These are phyloP conservation scores for Alternaria incomplexa DNA, from an alignment of 2,329 filamentous ascomycete species.

Conservation along the genomic window DNA sequence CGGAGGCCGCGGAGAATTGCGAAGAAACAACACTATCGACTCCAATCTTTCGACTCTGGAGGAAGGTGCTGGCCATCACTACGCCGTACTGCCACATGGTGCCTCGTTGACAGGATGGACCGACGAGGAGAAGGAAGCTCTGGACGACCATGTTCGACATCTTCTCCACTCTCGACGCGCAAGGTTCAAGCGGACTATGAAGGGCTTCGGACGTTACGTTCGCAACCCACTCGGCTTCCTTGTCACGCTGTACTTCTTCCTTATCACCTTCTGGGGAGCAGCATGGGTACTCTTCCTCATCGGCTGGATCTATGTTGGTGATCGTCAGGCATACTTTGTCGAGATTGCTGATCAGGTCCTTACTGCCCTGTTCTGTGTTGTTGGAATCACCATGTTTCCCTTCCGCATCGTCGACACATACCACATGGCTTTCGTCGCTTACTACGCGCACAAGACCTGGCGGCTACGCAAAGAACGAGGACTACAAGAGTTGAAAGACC, in stretches of 20 bases:
- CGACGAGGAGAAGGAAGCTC: conserved; percentile 71
- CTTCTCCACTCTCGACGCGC: conserved; percentile 82
- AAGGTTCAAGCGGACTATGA: conserved; percentile 78
- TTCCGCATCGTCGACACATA: conserved; percentile 84
- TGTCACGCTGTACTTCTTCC: conserved; percentile 81
- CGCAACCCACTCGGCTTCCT: conserved; percentile 75
- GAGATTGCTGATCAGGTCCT: conserved; percentile 64
- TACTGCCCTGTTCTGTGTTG: conserved; percentile 67
- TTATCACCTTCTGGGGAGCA: conserved; percentile 85
- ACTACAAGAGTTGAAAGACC: conserved; percentile 68
- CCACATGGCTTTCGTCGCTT: conserved; percentile 81
- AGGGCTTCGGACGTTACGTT: conserved; percentile 81
- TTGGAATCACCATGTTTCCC: conserved; percentile 68
- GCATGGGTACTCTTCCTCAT: conserved; percentile 90
- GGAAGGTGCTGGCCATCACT: conserved; percentile 64
- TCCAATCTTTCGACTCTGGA: conserved; percentile 43
- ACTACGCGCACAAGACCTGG: conserved; percentile 72
- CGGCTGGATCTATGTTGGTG: conserved; percentile 82
- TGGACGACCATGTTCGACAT: conserved; percentile 86
- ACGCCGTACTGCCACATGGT: conserved; percentile 80
- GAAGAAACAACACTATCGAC: conserved; percentile 38
- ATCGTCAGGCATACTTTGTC: conserved; percentile 66
- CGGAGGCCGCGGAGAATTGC: conserved; percentile 11
- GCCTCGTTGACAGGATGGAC: conserved; percentile 77
- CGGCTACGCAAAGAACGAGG: conserved; percentile 65